phyloP scores from a whole-genome alignment of 106 monocot species.

The Iris macrosiphon region DNA sequence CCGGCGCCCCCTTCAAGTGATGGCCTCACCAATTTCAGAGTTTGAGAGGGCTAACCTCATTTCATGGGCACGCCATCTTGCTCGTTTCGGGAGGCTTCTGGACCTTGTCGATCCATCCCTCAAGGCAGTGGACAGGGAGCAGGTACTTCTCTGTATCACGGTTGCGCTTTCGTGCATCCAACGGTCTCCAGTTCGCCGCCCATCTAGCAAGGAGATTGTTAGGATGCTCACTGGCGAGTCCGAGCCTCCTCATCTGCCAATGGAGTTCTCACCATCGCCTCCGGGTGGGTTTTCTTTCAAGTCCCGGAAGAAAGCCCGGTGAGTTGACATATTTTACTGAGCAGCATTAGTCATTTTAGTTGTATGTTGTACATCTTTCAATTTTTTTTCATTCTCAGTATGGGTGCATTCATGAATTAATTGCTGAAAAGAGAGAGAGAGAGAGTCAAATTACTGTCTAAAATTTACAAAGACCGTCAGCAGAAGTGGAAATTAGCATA shows the following conservation, averaged over 20 bases:
- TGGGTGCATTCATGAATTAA: constrained; percentile 3
- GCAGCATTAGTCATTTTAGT: background rate
- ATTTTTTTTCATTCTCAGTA: constrained; percentile 5
- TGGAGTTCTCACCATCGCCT: constrained; percentile 91
- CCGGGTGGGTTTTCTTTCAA: constrained; percentile 60
- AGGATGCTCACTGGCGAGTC: constrained; percentile 67
- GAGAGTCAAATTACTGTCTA: background rate
- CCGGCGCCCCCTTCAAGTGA: constrained; percentile 80
- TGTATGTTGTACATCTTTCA: constrained; percentile 12
- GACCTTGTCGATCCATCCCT: constrained; percentile 76
- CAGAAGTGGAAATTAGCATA: too few species aligned
- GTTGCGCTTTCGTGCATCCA: constrained; percentile 89
- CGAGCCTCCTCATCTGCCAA: constrained; percentile 64
- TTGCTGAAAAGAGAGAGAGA: too few species aligned
- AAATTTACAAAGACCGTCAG: too few species aligned
- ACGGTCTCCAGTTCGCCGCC: constrained; percentile 54
- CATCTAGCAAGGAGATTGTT: constrained; percentile 61
- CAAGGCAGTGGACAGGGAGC: constrained; percentile 48
- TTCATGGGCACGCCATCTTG: constrained; percentile 87
- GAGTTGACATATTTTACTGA: constrained; percentile 20
- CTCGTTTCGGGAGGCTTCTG: constrained; percentile 49
- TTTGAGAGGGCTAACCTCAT: constrained; percentile 91
- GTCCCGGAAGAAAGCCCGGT: constrained; percentile 56
- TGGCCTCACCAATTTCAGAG: constrained; percentile 79
- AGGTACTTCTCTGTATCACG: constrained; percentile 79